These are phyloP conservation scores for Handroanthus guayacan DNA, from an alignment of 257 asterid genomes.

Conservation along the genomic window DNA sequence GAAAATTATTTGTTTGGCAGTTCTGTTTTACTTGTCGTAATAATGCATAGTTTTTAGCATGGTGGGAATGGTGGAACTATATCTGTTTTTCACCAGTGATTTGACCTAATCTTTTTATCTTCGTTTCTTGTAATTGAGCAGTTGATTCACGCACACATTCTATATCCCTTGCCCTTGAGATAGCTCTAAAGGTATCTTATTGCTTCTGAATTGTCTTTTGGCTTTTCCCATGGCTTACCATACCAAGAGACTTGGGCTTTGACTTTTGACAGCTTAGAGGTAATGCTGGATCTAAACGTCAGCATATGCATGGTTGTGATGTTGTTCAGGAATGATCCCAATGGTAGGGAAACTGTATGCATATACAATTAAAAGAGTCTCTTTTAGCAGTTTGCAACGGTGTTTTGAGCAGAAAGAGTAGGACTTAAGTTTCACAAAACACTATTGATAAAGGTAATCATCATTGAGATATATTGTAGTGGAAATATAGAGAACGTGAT, in stretches of 20 bases:
- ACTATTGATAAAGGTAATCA: too few relatives aligned
- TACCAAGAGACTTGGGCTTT: conserved; percentile 25
- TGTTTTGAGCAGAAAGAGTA: neutral
- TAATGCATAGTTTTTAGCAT: too few relatives aligned
- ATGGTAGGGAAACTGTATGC: too few relatives aligned
- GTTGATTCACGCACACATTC: conserved; percentile 59
- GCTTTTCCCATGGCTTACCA: conserved; percentile 35
- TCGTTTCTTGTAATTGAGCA: conserved; percentile 45
- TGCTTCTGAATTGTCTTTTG: conserved; percentile 20
- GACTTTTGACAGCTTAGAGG: conserved; percentile 71
- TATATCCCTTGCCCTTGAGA: conserved; percentile 78
- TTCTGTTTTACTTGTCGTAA: neutral
- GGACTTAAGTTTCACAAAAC: neutral
- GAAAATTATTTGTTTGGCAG: neutral
- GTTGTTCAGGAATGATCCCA: too few relatives aligned
- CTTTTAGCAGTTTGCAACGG: too few relatives aligned
- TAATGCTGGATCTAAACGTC: conserved; percentile 80
- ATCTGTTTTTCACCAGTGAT: conserved; percentile 1
- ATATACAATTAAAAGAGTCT: too few relatives aligned
- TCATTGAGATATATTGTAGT: too few relatives aligned
- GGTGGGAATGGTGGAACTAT: too few relatives aligned
- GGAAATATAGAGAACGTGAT: too few relatives aligned
- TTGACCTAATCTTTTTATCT: conserved; percentile 32
- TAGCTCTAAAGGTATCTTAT: conserved; percentile 74
- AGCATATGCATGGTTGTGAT: conserved; percentile 82